phyloP scores from a whole-genome alignment of 208 protist species.

The Strigomonas culicis region DNA sequence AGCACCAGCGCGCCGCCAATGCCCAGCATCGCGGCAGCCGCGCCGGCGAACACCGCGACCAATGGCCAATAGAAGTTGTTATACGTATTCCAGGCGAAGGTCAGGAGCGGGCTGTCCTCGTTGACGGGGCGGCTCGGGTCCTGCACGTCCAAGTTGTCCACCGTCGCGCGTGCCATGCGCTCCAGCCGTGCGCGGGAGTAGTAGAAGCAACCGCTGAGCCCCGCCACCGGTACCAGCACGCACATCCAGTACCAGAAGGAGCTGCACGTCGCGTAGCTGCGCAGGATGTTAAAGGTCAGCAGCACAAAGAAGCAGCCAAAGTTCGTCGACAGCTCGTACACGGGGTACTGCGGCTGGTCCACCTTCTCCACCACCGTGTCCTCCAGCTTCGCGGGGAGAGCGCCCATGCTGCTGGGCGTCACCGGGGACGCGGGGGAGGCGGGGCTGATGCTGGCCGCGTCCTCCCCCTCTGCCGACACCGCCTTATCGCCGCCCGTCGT shows the following conservation, averaged over 20 bases:
- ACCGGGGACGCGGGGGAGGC: background rate
- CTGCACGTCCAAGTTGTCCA: background rate
- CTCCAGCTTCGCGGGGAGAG: background rate
- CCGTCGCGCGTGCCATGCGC: constrained; percentile 10
- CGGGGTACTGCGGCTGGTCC: constrained; percentile 51
- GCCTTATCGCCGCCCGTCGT: background rate
- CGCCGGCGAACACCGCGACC: constrained; percentile 67
- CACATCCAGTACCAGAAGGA: constrained; percentile 46
- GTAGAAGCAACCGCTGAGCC: constrained; percentile 35
- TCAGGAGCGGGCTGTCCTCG: constrained; percentile 14
- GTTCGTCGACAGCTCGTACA: constrained; percentile 44
- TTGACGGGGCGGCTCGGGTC: constrained; percentile 15
- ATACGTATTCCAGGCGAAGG: constrained; percentile 60
- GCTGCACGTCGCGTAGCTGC: constrained; percentile 35
- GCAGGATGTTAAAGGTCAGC: constrained; percentile 65
- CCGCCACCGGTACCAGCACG: constrained; percentile 29
- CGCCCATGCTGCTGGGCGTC: background rate
- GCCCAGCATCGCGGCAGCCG: constrained; percentile 71
- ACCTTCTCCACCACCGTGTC: background rate
- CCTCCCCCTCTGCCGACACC: background rate
- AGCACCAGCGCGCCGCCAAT: constrained; percentile 83
- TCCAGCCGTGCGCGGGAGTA: constrained; percentile 29
- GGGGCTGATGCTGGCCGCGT: background rate
- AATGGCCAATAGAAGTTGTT: constrained; percentile 62
- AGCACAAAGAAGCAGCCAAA: constrained; percentile 60